Base-by-base conservation (phyloP, 768 basidiomycete genomes). In the Agrocybe chaxingu region DNA sequence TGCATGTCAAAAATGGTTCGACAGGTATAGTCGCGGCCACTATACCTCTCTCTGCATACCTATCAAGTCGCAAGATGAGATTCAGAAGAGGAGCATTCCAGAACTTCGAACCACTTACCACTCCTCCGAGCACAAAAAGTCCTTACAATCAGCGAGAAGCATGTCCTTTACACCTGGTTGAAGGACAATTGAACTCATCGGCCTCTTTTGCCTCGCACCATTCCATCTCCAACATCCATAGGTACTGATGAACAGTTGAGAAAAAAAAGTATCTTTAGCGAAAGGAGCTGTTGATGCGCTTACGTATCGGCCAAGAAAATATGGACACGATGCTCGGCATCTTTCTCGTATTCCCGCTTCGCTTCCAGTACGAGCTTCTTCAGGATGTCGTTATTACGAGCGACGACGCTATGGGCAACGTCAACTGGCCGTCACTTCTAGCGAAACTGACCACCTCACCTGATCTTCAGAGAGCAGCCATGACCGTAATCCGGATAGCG, bases 121-220 rank as follows among this genome's bases (percentile, higher is more conserved):
- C 53, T 91, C 87, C 61, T 92, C 90, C 12, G 90, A 91, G 44
- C 77, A 76, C 61, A 92, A 67, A 69, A 92, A 92, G 62, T 91
- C 89, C 60, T 80, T 89, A 74, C 90, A 92, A 66, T 94, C 91
- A 8, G 84, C 80, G 18, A 92, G 71, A 51, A 92, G 81, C 89
- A 93, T 93, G 63, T 93, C 92, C 61, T 92, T 92, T 7, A 92
- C 89, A 38, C 88, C 89, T 3, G 90, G 89, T 58, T 92, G 89
- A 8, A 93, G 77, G 10, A 93, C 90, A 53, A 94, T 92, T n/a
- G 90, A 92, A 60, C 86, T 89, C 85, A 94, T 87, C 0, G 92
- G 91, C 31, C 91, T 79, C 67, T 94, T 94, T 60, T 92, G 88
- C 43, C 89, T 78, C 4, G 90, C 87, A 38, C 89, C 91, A 58